Base-by-base conservation (phyloP, 1,284 basidiomycete species). In the Apiotrichum akiyoshidainum region DNA sequence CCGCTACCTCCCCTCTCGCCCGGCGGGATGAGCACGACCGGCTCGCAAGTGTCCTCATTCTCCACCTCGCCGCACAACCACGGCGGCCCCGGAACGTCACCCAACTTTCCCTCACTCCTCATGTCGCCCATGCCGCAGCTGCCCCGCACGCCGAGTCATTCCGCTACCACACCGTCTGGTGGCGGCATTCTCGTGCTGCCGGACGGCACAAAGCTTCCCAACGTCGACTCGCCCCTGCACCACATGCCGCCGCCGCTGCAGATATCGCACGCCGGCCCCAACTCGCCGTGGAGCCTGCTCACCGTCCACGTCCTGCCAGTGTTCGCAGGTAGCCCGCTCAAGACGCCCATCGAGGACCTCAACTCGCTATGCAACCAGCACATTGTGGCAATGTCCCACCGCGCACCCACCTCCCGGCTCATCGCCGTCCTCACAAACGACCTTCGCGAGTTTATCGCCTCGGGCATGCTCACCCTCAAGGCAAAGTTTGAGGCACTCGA, bases 391-490 rank as follows among this genome's bases (percentile, higher is more conserved):
- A 72, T 69, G 11, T 71, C 72, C 7, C 72, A 72, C 51, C 66
- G 74, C 19, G 66, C 66, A 21, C 67, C 70, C 4, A 60, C 79
- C 1, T 69, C 75, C 1, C 69, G 77, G 11, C 79, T 82, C 13
- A 71, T 81, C 17, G 75, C 74, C 7, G 70, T 80, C 2, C 83
- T 99, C 22, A 87, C 90, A 55, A 81, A 84, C 53, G 92, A 96
- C 74, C 83, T 92, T 1, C 81, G 84, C 35, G 91, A 94, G 57
- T 82, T 97, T 48, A 87, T 95, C 53, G 84, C 85, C 0, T 85
- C 86, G 1, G 95, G 95, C 12, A 95, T 95, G 87, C 83, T 92
- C 58, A 97, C 93, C 1, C 83, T 98, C 44, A 91, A 90, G 61
- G 85, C 90, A 0, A 93, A 92, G 72, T 82, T 98, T 11, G 81